Base-by-base conservation (phyloP, 1,139 yeast genomes). In the Lodderomyces jiufengensis region DNA sequence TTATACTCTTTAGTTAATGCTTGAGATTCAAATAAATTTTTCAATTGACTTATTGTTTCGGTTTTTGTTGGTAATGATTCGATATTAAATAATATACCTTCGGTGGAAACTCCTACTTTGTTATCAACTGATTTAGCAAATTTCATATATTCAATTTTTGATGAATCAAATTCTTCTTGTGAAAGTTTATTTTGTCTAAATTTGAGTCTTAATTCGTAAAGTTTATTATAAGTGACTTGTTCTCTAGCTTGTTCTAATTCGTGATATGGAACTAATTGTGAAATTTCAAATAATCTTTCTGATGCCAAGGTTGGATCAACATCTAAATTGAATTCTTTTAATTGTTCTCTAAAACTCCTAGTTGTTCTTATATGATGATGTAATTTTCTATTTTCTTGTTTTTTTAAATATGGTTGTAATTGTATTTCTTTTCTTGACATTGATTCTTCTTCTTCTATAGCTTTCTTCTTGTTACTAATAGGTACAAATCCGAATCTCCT, bases 401-500 rank as follows among this genome's bases (percentile, higher is more conserved):
- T 57, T 32, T 71, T 49, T 28, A 83, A 60, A 20, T 61, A 66
- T n/a, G 79, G 78, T 47, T 71, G 74, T 5, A 72, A 73, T 39
- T 78, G 62, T 37, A 62, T 67, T 52, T 82, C 87, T 55, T 84
- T 83, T 54, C 85, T 70, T 13, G 78, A 68, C 73, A 75, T 66
- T 46, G 66, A 70, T 10, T 59, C 61, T 52, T 70, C 77, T 57
- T 84, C 95, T 39, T 65, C 65, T 33, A 60, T 58, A 2, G 87
- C 84, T 40, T 65, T 69, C 25, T 54, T 63, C 8, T 66, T 60
- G 46, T 80, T 78, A 12, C 54, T 57, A 23, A 88, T 62, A 32
- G 74, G 67, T 11, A 63, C 71, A 49, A 76, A 80, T 0, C 97
- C 97, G 50, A 92, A 80, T 59, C 97, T 73, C 63, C 98, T 78